Evolutionary conservation across 257 asterid species (phyloP).

Genomic region (Solanum gandarillasii): DNA sequence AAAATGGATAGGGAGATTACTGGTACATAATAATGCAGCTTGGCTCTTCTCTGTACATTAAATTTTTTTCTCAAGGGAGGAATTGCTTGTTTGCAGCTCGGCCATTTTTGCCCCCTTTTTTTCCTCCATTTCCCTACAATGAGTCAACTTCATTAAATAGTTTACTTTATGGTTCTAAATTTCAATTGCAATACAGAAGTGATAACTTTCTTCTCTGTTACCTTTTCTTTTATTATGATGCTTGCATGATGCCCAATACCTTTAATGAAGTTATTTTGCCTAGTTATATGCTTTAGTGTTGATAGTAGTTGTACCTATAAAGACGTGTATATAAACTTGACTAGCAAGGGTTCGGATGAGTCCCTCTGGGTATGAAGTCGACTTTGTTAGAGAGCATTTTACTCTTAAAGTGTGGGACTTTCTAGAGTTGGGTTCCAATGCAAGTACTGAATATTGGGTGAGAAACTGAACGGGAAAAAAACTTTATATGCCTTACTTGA

Average conservation of each 20-base stretch:
- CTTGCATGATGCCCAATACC: neutral
- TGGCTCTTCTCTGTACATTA: slow-evolving; percentile 14
- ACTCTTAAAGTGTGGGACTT: neutral
- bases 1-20: slow-evolving; percentile 46
- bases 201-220: neutral
- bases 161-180: neutral
- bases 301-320: neutral
- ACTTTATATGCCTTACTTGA: neutral
- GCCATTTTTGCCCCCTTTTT: neutral
- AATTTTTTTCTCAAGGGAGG: neutral
- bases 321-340: neutral
- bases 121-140: neutral
- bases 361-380: neutral
- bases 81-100: neutral
- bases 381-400: neutral
- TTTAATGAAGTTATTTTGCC: neutral
- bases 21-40: slow-evolving; percentile 20
- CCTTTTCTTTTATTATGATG: neutral
- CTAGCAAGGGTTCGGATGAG: neutral
- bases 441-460: neutral
- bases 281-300: neutral
- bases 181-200: neutral
- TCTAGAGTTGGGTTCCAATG: neutral
- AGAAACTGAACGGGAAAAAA: neutral
- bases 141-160: neutral